Evolutionary conservation across 108 stramenopile species (phyloP), one percentile per base, ranked within the genome.

Genomic region (Schizochytrium sp.): DNA sequence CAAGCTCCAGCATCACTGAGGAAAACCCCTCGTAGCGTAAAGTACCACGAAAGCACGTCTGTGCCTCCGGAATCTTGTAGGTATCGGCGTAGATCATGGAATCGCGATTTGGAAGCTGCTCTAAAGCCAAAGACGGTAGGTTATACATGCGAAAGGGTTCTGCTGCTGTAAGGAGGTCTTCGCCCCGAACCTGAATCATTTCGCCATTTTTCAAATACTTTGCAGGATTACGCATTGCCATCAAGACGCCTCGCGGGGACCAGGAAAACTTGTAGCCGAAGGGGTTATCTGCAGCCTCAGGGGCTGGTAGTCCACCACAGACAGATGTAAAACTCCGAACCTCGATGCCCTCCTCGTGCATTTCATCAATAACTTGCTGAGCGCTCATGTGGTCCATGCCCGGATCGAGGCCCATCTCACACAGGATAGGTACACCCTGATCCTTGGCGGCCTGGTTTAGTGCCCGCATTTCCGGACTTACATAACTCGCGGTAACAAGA

Each of bases 401-500:
- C 45, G 97, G 97, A 89, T 97, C 97, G 40, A 97, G 91, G 4
- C 97, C 97, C 61, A 94, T 94, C 93, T 97, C 96, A 90, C 96
- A 96, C 46, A 97, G 88, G 50, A 97, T 92, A 60, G 87, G 88
- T 41, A 97, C 92, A 44, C 96, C 96, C 12, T 92, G 90, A 17
- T 88, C 92, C 88, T 90, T 61, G 64, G 92, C 92, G 42, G 72
- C 92, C 46, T 91, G 61, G 12, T 92, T 55, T n/a, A 95, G 69
- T 13, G 53, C 44, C 47, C 90, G 89, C 92, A 97, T 96, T 46
- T 94, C 95, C 19, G 92, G 91, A 56, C 93, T 95, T 61, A 95
- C 95, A 87, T 96, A 97, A 61, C 93, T 94, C 46, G 97, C 97
- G 13, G 97, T 96, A 44, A 96, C 95, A 38, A 97, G 87, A 89